Evolutionary conservation across 441 rosid species (phyloP).

Genomic region (Manihot esculenta): DNA sequence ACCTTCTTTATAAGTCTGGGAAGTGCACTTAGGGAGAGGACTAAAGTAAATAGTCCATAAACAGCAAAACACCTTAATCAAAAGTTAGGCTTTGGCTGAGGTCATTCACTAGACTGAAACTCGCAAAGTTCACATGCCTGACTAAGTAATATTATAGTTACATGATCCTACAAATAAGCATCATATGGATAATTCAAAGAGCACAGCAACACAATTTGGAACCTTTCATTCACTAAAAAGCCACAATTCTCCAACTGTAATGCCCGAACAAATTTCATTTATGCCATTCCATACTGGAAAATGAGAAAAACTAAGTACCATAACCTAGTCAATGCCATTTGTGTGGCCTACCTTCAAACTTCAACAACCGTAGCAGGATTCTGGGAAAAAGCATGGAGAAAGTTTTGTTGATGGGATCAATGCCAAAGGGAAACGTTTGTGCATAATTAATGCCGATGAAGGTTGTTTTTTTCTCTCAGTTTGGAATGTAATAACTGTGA

Average conservation of each 20-base stretch:
- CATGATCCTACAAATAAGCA: background rate
- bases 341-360: background rate
- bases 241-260: background rate
- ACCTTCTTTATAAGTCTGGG: background rate
- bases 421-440: background rate
- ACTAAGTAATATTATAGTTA: background rate
- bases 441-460: background rate
- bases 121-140: background rate
- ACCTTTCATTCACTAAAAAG: background rate
- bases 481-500: background rate
- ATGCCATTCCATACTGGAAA: conserved; percentile 2
- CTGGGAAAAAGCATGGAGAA: background rate
- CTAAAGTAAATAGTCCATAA: background rate
- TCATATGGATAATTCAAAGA: background rate
- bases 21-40: background rate
- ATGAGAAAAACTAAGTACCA: background rate
- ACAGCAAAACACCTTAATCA: background rate
- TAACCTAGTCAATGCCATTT: background rate
- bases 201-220: background rate
- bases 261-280: conserved; percentile 2
- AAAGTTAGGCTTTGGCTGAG: background rate
- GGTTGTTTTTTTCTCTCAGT: background rate
- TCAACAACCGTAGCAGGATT: background rate
- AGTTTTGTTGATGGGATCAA: background rate
- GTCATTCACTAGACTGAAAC: background rate